A percentile compares a stretch with the other conserved stretches of the same genome.
phyloP scores from a whole-genome alignment of 495 filamentous ascomycete genomes.

The Trichoderma virens region DNA sequence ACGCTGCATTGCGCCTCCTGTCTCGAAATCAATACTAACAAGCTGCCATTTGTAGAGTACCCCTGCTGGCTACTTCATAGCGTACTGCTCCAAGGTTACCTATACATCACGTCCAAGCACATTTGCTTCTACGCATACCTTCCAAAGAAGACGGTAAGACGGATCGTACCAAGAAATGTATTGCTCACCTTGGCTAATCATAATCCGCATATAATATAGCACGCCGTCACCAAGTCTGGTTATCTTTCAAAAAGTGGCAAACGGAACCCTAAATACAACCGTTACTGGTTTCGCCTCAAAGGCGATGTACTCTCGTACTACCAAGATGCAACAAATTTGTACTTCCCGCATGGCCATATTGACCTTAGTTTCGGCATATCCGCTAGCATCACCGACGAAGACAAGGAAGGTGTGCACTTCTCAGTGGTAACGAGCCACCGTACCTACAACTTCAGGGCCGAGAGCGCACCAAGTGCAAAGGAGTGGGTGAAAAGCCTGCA shows the following conservation, averaged over 20 bases:
- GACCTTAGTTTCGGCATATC: conserved; percentile 90
- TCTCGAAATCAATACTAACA: conserved; percentile 13
- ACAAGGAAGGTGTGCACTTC: conserved; percentile 70
- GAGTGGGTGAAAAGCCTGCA: conserved; percentile 96
- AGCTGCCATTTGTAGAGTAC: conserved; percentile 55
- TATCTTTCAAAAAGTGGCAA: conserved; percentile 84
- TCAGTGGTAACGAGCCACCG: conserved; percentile 74
- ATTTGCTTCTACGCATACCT: conserved; percentile 97
- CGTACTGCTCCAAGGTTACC: conserved; percentile 86
- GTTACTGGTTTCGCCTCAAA: conserved; percentile 95
- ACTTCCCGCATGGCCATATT: conserved; percentile 88
- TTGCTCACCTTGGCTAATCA: not conserved
- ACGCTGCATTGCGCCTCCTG: not conserved
- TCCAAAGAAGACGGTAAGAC: conserved; percentile 65
- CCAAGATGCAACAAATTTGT: conserved; percentile 70
- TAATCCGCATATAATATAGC: conserved; percentile 38
- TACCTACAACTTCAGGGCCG: conserved; percentile 81
- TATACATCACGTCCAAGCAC: conserved; percentile 92
- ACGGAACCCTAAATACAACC: conserved; percentile 79
- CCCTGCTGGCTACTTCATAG: conserved; percentile 91
- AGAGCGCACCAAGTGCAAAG: conserved; percentile 80
- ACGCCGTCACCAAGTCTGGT: conserved; percentile 76
- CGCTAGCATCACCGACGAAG: conserved; percentile 63
- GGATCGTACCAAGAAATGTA: not conserved
- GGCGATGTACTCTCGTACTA: conserved; percentile 96